Evolutionary conservation across 345 rosid species (phyloP).

Genomic region (Balakata baccata): DNA sequence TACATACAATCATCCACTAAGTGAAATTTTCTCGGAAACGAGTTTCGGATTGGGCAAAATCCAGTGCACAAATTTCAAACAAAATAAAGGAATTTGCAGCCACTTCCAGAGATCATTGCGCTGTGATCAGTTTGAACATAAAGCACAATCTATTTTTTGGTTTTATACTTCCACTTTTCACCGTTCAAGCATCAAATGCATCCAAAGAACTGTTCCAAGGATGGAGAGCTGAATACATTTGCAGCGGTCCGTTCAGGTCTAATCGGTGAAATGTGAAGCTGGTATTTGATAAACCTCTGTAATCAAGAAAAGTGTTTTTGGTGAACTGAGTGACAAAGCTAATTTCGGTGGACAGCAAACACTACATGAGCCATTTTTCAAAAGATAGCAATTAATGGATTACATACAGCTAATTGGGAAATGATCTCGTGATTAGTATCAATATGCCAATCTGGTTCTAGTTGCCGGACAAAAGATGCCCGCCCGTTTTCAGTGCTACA

Average conservation of each 20-base stretch:
- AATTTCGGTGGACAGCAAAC: not conserved
- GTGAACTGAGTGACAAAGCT: not conserved
- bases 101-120: slow-evolving; percentile 2
- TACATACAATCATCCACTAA: slow-evolving; percentile 23
- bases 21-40: slow-evolving; percentile 12
- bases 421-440: slow-evolving; percentile 75
- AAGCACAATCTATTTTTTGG: not conserved
- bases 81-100: slow-evolving; percentile 16
- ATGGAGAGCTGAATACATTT: slow-evolving; percentile 68
- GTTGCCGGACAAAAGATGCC: slow-evolving; percentile 88
- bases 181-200: slow-evolving; percentile 36
- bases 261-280: slow-evolving; percentile 63
- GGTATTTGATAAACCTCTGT: slow-evolving; percentile 96
- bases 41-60: slow-evolving; percentile 7
- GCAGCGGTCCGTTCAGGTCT: slow-evolving; percentile 63
- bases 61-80: slow-evolving; percentile 39
- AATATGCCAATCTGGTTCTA: slow-evolving; percentile 99
- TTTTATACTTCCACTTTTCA: slow-evolving; percentile 16
- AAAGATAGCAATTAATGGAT: not conserved
- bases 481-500: slow-evolving; percentile 90
- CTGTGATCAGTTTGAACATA: slow-evolving; percentile 18
- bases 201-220: slow-evolving; percentile 90
- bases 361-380: not conserved
- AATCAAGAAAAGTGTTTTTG: slow-evolving; percentile 5
- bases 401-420: slow-evolving; percentile 75